Conservation (phyloP, 352 stramenopile genomes). For the Globisporangium nagaii region DNA sequence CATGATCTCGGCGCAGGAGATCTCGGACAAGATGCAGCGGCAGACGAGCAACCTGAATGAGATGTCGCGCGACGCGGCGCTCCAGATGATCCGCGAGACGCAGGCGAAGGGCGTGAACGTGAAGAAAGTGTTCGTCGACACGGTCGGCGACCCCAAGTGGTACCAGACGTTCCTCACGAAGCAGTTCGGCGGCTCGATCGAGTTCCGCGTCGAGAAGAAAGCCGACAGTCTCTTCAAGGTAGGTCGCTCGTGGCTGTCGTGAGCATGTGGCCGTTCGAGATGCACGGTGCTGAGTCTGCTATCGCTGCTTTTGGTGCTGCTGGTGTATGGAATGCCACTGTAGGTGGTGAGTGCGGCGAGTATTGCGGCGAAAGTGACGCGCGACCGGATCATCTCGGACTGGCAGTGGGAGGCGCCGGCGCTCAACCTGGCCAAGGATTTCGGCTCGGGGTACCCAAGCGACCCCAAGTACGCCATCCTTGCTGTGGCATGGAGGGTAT, state of each 20-base stretch:
- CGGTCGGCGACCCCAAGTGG: slow-evolving; percentile 87
- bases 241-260: neutral
- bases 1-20: slow-evolving; percentile 89
- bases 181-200: slow-evolving; percentile 83
- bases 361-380: slow-evolving; percentile 92
- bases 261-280: neutral
- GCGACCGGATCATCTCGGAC: slow-evolving; percentile 83
- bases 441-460: slow-evolving; percentile 88
- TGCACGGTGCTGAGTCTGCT: too few relatives aligned
- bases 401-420: slow-evolving; percentile 87
- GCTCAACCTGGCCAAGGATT: slow-evolving; percentile 63
- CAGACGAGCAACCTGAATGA: slow-evolving; percentile 91
- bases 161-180: slow-evolving; percentile 92
- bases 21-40: slow-evolving; percentile 94
- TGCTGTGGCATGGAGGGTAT: neutral
- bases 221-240: slow-evolving; percentile 95
- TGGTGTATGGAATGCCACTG: too few relatives aligned
- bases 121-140: slow-evolving; percentile 92
- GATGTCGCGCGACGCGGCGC: slow-evolving; percentile 91
- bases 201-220: slow-evolving; percentile 95
- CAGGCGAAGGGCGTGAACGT: slow-evolving; percentile 83
- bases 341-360: slow-evolving; percentile 88
- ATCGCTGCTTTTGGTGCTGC: neutral
- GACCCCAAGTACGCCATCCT: slow-evolving; percentile 76
- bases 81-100: slow-evolving; percentile 90